Base-by-base conservation (phyloP, 169 alveolate species). In the Plasmodium chabaudi region DNA sequence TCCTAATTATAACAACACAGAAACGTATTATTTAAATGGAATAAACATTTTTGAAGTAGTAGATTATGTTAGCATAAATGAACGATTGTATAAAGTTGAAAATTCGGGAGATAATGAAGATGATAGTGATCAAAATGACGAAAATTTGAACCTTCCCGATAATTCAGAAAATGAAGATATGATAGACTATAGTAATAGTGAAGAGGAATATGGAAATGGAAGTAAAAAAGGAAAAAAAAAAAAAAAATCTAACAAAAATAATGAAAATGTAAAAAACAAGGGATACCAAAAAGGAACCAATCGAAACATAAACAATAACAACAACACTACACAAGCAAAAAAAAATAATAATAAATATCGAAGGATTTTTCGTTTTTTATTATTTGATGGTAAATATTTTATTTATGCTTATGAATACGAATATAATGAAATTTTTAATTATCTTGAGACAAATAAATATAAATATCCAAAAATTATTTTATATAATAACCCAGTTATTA, bases 391-490 rank as follows among this genome's bases (percentile, higher is more conserved):
- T 53, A 59, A 70, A 7, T 39, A 12, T 49, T 86, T 69, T 68
- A 64, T 86, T 12, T 86, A 86, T 71, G 91, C 91, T 1, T 86
- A 86, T 86, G 91, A 86, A 72, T 27, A 59, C 13, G 87, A 86
- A 51, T 64, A 15, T 63, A 86, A 86, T 56, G 84, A 86, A 47
- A 68, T 21, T 59, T 86, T 86, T 71, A 86, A 69, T 47, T 86
- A 86, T 47, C 74, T 86, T 46, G 91, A 86, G 12, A 86, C 23
- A 23, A 57, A 53, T 59, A 47, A 61, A 46, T 70, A 86, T 69
- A 86, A 34, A 72, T 86, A 86, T 25, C 84, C 91, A 25, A 86
- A 86, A 86, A 86, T 86, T 47, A 57, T 86, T 46, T 60, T 86
- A 53, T 86, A 69, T 53, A 86, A 86, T 19, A 86, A 59, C n/a